Conservation (phyloP, 129 eudicot species). For the Heracleum sosnowskyi region DNA sequence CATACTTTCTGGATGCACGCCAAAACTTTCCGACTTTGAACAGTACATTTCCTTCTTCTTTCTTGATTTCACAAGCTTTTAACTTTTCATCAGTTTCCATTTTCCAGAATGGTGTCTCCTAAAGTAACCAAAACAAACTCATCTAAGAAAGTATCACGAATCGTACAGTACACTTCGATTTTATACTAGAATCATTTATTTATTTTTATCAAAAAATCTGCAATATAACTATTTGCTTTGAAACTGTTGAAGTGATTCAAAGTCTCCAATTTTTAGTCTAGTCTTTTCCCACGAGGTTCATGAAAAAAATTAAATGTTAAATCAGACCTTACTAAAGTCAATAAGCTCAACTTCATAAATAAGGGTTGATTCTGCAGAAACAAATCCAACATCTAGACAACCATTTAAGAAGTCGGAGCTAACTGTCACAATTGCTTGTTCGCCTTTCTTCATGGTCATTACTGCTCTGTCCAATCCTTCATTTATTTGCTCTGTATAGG, state of each 20-base stretch:
- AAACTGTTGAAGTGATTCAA: neutral
- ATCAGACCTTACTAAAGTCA: constrained; percentile 56
- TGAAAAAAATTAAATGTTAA: neutral
- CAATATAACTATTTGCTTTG: neutral
- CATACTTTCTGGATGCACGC: constrained; percentile 69
- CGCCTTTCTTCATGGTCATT: constrained; percentile 70
- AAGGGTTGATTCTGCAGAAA: constrained; percentile 17
- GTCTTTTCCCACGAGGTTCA: neutral
- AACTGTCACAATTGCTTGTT: constrained; percentile 44
- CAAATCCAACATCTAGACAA: constrained; percentile 14
- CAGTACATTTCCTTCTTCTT: constrained; percentile 55
- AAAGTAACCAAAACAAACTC: constrained; percentile 1
- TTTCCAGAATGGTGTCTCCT: constrained; percentile 72
- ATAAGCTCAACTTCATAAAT: constrained; percentile 45
- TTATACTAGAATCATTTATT: no score
- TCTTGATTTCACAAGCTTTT: constrained; percentile 41
- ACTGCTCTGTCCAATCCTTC: constrained; percentile 63
- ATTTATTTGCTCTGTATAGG: constrained; percentile 43
- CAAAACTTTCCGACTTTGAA: constrained; percentile 49
- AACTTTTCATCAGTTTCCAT: constrained; percentile 53
- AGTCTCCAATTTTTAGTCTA: neutral
- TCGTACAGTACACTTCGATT: neutral
- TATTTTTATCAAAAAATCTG: neutral
- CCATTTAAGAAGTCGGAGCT: constrained; percentile 33
- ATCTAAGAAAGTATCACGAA: neutral